Evolutionary conservation across 495 filamentous ascomycete genomes (phyloP), one percentile per base, ranked within the genome.

Genomic region (Podospora pseudoanserina): DNA sequence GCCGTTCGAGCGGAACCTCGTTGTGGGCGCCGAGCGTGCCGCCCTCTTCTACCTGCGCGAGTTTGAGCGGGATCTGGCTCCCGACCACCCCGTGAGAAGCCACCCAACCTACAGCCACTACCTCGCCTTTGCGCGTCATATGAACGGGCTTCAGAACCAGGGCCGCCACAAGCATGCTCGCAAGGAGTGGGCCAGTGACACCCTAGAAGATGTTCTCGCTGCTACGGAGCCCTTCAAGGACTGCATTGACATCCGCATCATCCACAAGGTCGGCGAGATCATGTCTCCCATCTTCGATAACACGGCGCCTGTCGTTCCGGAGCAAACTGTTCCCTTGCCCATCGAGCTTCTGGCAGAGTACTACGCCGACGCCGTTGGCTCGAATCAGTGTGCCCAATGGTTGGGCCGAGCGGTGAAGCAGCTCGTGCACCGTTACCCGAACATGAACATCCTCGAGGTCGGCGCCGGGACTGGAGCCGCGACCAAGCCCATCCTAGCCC

Each of bases 401-500:
- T 0, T 59, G 15, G 15, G 13, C 13, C 30, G 60, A 16, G 6
- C 34, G 2, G 66, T 77, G 23, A 66, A 61, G 63, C 76, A 80
- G 34, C 71, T 86, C 19, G 72, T 66, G 0, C 75, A 82, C 53
- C 74, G 79, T 9, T 78, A 79, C 32, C 68, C 68, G 74, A 80
- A 79, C 34, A 66, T 70, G 65, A 58, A 68, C 5, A 68, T 20
- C 20, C 20, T 20, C 20, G 20, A 20, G 20, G 20, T 20, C 20
- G 20, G 20, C 20, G 20, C 20, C 20, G 20, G 20, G 20, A 20
- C 20, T 1, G 20, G 20, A 20, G 20, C 20, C 20, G 20, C 20
- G 20, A 84, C 85, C 0, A 73, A 80, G 28, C 34, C 57, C 7
- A 69, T 84, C 53, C 26, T 79, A 16, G 32, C 55, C 0, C 59